These are phyloP conservation scores for Colletotrichum gloeosporioides DNA, from an alignment of 2,329 filamentous ascomycete species.

Conservation along the genomic window DNA sequence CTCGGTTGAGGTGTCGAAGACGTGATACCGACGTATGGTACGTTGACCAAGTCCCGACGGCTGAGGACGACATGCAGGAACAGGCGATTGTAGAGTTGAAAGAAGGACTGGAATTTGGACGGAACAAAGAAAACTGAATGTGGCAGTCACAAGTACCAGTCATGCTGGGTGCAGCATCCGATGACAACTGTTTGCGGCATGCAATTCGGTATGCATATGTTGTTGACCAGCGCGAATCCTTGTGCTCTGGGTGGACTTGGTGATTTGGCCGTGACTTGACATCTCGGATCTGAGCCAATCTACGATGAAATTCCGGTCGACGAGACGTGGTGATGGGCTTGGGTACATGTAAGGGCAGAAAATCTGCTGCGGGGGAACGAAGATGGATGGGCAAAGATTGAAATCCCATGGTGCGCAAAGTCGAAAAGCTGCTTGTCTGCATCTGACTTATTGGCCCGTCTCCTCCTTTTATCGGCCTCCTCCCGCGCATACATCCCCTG, in stretches of 20 bases:
- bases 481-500: background rate
- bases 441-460: background rate
- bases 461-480: background rate
- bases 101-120: background rate
- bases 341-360: background rate
- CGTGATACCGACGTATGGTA: background rate
- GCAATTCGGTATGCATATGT: background rate
- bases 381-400: background rate
- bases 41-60: background rate
- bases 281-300: background rate
- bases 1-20: background rate
- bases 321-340: background rate
- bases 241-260: background rate
- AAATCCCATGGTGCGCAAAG: background rate
- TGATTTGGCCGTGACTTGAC: background rate
- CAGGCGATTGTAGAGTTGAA: background rate
- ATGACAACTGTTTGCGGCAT: background rate
- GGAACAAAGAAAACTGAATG: background rate
- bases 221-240: background rate
- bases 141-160: background rate
- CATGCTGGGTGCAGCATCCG: slow-evolving; percentile 2
- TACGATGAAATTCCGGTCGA: background rate
- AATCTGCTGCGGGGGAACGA: background rate
- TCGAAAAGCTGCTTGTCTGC: background rate
- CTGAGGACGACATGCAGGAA: background rate